Evolutionary conservation across 345 rosid genomes (phyloP).

Genomic region (Citrus hindsii): DNA sequence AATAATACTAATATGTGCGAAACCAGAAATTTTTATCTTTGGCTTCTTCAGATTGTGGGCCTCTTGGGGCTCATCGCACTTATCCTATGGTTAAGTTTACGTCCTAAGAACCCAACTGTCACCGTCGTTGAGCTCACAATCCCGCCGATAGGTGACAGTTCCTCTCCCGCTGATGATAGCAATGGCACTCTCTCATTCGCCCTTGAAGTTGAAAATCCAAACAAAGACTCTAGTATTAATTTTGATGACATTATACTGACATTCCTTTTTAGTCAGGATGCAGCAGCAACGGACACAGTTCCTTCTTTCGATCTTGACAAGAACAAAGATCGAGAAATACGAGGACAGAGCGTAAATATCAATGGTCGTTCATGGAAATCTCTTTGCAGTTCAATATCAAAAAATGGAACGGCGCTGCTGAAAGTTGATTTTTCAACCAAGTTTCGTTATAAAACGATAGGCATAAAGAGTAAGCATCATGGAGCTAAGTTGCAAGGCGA

Average conservation of each 20-base stretch:
- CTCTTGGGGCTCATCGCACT: conserved; percentile 36
- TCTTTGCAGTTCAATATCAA: conserved; percentile 20
- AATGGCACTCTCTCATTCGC: conserved; percentile 18
- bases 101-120: conserved; percentile 30
- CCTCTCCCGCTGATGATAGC: background rate
- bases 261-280: conserved; percentile 28
- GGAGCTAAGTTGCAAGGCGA: conserved; percentile 23
- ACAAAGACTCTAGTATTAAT: conserved; percentile 34
- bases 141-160: conserved; percentile 9
- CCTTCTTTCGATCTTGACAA: conserved; percentile 27
- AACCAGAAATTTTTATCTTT: conserved; percentile 18
- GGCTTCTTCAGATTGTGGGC: conserved; percentile 33
- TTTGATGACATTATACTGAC: conserved; percentile 31
- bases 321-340: background rate
- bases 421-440: conserved; percentile 23
- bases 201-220: conserved; percentile 35
- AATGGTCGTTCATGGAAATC: conserved; percentile 10
- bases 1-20: conserved; percentile 7
- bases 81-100: conserved; percentile 31
- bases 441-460: conserved; percentile 34
- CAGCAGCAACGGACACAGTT: conserved; percentile 18
- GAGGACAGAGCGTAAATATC: background rate
- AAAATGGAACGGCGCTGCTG: conserved; percentile 26
- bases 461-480: conserved; percentile 40
- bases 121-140: conserved; percentile 25